These are phyloP conservation scores for Phytopythium vexans DNA, from an alignment of 352 stramenopile genomes.

Conservation along the genomic window DNA sequence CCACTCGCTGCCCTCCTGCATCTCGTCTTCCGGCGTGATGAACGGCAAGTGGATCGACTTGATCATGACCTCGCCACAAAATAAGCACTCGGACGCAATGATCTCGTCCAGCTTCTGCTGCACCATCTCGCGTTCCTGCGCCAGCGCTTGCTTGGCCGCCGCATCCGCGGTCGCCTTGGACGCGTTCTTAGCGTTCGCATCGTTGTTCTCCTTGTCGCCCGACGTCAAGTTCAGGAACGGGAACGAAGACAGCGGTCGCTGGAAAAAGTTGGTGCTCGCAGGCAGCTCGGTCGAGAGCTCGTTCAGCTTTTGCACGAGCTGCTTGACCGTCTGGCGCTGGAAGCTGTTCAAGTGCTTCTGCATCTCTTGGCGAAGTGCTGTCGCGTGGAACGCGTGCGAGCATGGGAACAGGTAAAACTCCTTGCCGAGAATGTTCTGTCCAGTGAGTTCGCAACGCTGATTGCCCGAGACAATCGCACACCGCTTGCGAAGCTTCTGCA, in stretches of 20 bases:
- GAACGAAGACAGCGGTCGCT: slow-evolving; percentile 53
- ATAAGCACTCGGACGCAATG: slow-evolving; percentile 93
- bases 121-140: slow-evolving; percentile 87
- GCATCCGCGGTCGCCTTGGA: slow-evolving; percentile 34
- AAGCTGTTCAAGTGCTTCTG: slow-evolving; percentile 88
- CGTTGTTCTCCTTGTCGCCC: slow-evolving; percentile 66
- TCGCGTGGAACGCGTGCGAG: slow-evolving; percentile 92
- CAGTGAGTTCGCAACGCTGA: slow-evolving; percentile 87
- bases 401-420: slow-evolving; percentile 96
- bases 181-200: slow-evolving; percentile 42
- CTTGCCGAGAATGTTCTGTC: slow-evolving; percentile 84
- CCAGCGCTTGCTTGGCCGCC: slow-evolving; percentile 65
- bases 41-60: slow-evolving; percentile 92
- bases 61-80: slow-evolving; percentile 95
- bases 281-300: slow-evolving; percentile 81
- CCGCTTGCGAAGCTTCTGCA: slow-evolving; percentile 85
- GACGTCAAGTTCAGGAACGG: slow-evolving; percentile 65
- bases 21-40: slow-evolving; percentile 87
- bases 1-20: slow-evolving; percentile 77
- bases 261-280: slow-evolving; percentile 72
- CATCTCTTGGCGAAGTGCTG: slow-evolving; percentile 87
- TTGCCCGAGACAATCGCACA: slow-evolving; percentile 86
- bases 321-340: slow-evolving; percentile 87
- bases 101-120: slow-evolving; percentile 93
- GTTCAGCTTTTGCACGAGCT: slow-evolving; percentile 86